These are phyloP conservation scores for Aspergillus pseudoglaucus DNA, from an alignment of 2,329 filamentous ascomycete species.

Conservation along the genomic window DNA sequence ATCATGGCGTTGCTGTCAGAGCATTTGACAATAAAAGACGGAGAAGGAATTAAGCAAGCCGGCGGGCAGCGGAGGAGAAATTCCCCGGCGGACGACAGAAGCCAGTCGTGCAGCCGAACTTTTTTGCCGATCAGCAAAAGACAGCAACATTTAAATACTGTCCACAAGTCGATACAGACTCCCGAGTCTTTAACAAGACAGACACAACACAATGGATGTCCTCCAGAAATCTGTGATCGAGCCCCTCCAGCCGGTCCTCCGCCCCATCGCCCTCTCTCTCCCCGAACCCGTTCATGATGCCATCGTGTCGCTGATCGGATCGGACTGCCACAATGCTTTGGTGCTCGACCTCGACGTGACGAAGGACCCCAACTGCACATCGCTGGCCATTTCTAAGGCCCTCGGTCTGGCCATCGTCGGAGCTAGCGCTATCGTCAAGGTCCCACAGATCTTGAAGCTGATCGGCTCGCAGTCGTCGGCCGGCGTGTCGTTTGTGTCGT, in stretches of 20 bases:
- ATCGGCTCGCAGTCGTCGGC: slow-evolving; percentile 70
- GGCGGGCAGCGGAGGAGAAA: slow-evolving; percentile 11
- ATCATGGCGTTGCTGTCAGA: slow-evolving; percentile 23
- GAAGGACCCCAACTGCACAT: slow-evolving; percentile 70
- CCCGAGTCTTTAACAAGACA: neutral
- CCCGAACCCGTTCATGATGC: slow-evolving; percentile 68
- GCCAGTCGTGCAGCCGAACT: slow-evolving; percentile 21
- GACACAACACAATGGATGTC: slow-evolving; percentile 30
- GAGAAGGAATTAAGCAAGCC: neutral
- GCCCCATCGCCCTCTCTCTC: slow-evolving; percentile 65
- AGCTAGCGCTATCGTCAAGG: slow-evolving; percentile 85
- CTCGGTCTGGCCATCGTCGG: slow-evolving; percentile 90
- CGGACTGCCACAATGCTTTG: slow-evolving; percentile 76
- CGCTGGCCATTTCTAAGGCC: slow-evolving; percentile 83
- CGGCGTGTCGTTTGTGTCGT: slow-evolving; percentile 83
- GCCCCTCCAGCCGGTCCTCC: slow-evolving; percentile 46
- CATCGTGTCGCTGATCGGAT: slow-evolving; percentile 72
- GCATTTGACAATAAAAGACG: neutral
- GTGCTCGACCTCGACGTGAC: slow-evolving; percentile 74
- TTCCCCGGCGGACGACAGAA: slow-evolving; percentile 21
- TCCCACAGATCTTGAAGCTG: slow-evolving; percentile 94
- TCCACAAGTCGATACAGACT: neutral
- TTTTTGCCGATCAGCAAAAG: neutral
- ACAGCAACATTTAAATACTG: neutral
- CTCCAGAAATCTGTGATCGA: slow-evolving; percentile 35